These are phyloP conservation scores for Botrytis porri DNA, from an alignment of 2,329 filamentous ascomycete genomes.

Conservation along the genomic window DNA sequence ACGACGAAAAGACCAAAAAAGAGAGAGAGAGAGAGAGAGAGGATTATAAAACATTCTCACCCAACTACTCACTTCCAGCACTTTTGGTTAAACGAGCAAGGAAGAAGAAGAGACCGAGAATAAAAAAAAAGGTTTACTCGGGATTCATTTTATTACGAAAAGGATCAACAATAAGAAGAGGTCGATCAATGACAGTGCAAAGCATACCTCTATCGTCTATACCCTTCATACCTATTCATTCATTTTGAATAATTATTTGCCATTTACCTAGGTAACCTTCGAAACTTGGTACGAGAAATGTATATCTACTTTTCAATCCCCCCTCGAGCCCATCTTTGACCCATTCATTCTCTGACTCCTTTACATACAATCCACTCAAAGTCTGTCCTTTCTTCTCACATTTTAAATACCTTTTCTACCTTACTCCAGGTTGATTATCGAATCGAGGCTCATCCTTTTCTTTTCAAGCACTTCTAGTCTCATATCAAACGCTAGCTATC, in stretches of 20 bases:
- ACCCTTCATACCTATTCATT: not conserved
- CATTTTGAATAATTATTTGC: not conserved
- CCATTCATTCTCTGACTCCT: not conserved
- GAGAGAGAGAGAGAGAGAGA: not conserved
- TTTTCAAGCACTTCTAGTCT: not conserved
- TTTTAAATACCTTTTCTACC: not conserved
- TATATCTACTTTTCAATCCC: not conserved
- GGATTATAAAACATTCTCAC: not conserved
- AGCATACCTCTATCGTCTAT: not conserved
- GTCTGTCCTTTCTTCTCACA: not conserved
- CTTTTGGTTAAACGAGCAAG: not conserved
- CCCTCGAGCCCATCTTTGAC: not conserved
- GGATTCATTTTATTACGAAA: constrained; percentile 2
- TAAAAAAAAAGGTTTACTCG: not conserved
- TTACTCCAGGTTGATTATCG: not conserved
- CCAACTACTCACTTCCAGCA: not conserved
- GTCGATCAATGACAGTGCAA: not conserved
- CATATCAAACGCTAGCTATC: constrained; percentile 4
- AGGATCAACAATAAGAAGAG: not conserved
- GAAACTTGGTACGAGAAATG: constrained; percentile 5
- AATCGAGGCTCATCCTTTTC: constrained; percentile 1
- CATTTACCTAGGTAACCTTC: not conserved
- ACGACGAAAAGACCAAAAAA: not conserved
- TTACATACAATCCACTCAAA: not conserved
- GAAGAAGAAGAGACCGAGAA: not conserved